Conservation (phyloP, 164 flowering plant genomes). For the Taxillus chinensis region DNA sequence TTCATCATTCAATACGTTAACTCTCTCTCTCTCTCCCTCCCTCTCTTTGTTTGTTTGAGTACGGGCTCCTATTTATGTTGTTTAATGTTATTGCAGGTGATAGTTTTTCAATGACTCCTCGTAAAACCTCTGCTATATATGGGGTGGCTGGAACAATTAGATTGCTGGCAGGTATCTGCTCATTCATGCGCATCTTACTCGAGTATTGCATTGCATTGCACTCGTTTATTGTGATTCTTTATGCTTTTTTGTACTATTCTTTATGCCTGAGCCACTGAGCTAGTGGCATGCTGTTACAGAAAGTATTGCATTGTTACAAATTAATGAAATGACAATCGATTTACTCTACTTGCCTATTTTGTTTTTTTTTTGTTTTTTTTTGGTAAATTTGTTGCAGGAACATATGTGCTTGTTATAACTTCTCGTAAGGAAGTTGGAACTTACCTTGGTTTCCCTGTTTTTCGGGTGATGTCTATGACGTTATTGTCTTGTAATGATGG, state of each 20-base stretch:
- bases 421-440: slow-evolving; percentile 72
- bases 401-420: slow-evolving; percentile 67
- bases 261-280: too few relatives aligned
- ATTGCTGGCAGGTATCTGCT: slow-evolving; percentile 56
- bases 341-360: too few relatives aligned
- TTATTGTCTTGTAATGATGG: slow-evolving; percentile 70
- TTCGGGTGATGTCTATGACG: slow-evolving; percentile 64
- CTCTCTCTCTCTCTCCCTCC: too few relatives aligned
- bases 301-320: too few relatives aligned
- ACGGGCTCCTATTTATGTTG: too few relatives aligned
- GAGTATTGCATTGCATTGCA: background rate
- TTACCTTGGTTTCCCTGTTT: slow-evolving; percentile 71
- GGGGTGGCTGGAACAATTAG: slow-evolving; percentile 81
- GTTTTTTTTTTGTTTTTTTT: too few relatives aligned
- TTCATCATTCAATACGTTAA: too few relatives aligned
- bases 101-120: slow-evolving; percentile 25
- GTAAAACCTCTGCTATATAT: slow-evolving; percentile 42
- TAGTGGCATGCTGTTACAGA: too few relatives aligned
- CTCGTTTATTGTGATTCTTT: too few relatives aligned
- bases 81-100: slow-evolving; percentile 30
- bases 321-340: too few relatives aligned
- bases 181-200: background rate
- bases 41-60: too few relatives aligned
- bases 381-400: slow-evolving; percentile 34
- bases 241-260: too few relatives aligned